Evolutionary conservation across 352 stramenopile genomes (phyloP), one percentile per base, ranked within the genome.

Genomic region (Globisporangium spinosum): DNA sequence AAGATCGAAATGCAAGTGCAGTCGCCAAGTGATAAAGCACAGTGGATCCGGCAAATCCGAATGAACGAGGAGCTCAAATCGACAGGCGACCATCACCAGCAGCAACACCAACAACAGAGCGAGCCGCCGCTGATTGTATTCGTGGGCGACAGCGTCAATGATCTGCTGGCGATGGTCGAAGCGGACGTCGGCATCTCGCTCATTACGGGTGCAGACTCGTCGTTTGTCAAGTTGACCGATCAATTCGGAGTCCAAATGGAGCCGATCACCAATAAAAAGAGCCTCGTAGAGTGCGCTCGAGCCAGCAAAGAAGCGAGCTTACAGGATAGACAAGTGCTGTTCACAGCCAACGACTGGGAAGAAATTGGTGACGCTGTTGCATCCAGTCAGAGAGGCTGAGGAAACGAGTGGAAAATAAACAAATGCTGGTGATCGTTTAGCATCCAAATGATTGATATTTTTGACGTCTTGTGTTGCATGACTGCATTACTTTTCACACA

Each of bases 81-180:
- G 3, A n/a, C 27, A 29, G 20, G 25, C 13, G 20, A 45, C 27
- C 49, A 49, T 1, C 32, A 64, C 20, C 20, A 47, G 9, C 17
- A 49, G 3, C 20, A 61, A 1, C n/a, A 66, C 5, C 43, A 51
- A 22, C 43, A 51, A 9, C 17, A 22, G 43, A 12, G 6, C n/a
- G 43, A 51, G 10, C 3, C 43, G 17, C 49, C 49, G 0, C 61
- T 67, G 0, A 29, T 83, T 2, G 62, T 90, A n/a, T 94, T 83
- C 62, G 70, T 94, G 23, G 85, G 85, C 9, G 85, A 94, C 55
- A 90, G 83, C 53, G 74, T 73, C 0, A 92, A 84, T 49, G 85
- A 94, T 67, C 38, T 92, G 29, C 62, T 91, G 13, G 83, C 80
- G 13, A 71, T 92, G 72, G 49, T 89, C 22, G 70, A 82, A 29